Evolutionary conservation across 2,329 filamentous ascomycete species (phyloP).

Genomic region (Paraphaeosphaeria minitans): DNA sequence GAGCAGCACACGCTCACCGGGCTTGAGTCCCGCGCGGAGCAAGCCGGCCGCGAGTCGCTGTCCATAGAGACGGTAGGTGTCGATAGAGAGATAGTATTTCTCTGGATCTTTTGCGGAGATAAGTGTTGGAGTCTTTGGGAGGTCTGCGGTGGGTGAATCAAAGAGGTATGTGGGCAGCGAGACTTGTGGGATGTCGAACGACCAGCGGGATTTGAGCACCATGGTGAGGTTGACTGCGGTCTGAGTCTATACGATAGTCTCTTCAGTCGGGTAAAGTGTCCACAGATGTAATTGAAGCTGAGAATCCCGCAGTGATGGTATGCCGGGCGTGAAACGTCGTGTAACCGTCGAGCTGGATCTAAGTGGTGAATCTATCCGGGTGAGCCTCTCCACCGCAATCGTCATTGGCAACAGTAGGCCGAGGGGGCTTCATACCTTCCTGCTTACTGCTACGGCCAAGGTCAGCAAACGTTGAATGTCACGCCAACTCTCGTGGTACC

Average conservation of each 20-base stretch:
- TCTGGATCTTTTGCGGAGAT: conserved; percentile 71
- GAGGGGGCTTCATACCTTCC: not conserved
- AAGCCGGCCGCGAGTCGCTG: conserved; percentile 75
- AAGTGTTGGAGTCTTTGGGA: conserved; percentile 56
- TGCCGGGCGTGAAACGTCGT: not conserved
- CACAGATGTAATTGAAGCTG: not conserved
- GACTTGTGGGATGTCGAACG: conserved; percentile 52
- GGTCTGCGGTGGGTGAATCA: conserved; percentile 53
- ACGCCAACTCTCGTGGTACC: not conserved
- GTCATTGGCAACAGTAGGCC: not conserved
- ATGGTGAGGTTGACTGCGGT: conserved; percentile 41
- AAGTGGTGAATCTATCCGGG: not conserved
- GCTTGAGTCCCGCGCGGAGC: conserved; percentile 65
- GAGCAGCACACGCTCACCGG: conserved; percentile 71
- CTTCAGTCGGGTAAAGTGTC: not conserved
- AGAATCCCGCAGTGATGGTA: no score
- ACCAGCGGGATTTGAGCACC: conserved; percentile 59
- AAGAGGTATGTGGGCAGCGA: conserved; percentile 57
- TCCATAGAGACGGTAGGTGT: conserved; percentile 70
- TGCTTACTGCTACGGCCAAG: not conserved
- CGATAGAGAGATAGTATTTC: conserved; percentile 67
- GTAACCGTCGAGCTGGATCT: not conserved
- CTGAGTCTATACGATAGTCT: not conserved
- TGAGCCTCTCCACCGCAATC: not conserved
- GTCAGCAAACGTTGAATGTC: not conserved